These are phyloP conservation scores for Solanum medicagineum DNA, from an alignment of 257 asterid genomes.

Conservation along the genomic window DNA sequence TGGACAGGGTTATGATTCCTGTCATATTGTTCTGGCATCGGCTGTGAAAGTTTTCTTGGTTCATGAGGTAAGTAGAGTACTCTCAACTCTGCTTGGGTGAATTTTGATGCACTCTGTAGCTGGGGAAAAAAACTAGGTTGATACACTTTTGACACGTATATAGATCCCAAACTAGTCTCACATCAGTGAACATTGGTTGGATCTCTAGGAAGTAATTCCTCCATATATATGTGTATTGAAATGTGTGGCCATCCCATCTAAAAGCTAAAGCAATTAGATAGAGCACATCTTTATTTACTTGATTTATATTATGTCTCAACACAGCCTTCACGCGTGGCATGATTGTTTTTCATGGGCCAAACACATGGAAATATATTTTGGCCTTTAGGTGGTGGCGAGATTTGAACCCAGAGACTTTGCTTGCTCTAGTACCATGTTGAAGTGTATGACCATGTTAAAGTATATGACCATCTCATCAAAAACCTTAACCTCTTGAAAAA, in stretches of 20 bases:
- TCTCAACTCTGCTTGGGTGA: neutral
- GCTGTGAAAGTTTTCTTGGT: conserved; percentile 76
- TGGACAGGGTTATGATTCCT: conserved; percentile 54
- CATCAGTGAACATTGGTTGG: neutral
- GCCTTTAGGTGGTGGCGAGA: neutral
- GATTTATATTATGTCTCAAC: neutral
- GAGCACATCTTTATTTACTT: neutral
- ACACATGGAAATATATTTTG: neutral
- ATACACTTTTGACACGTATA: neutral
- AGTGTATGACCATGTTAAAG: neutral
- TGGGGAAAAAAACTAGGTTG: neutral
- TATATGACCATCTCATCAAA: neutral
- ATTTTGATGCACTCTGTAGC: neutral
- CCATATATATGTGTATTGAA: neutral
- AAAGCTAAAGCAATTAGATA: neutral
- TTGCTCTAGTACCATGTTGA: neutral
- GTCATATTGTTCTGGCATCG: conserved; percentile 54
- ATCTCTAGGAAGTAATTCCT: neutral
- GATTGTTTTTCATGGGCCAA: neutral
- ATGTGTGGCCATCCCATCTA: neutral
- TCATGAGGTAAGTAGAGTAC: conserved; percentile 59
- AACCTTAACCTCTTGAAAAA: neutral
- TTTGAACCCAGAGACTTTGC: neutral
- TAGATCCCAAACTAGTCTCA: neutral
- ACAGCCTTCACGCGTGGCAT: neutral